Evolutionary conservation across 176 grass and related monocot genomes (phyloP).

Genomic region (Luzula sylvatica): DNA sequence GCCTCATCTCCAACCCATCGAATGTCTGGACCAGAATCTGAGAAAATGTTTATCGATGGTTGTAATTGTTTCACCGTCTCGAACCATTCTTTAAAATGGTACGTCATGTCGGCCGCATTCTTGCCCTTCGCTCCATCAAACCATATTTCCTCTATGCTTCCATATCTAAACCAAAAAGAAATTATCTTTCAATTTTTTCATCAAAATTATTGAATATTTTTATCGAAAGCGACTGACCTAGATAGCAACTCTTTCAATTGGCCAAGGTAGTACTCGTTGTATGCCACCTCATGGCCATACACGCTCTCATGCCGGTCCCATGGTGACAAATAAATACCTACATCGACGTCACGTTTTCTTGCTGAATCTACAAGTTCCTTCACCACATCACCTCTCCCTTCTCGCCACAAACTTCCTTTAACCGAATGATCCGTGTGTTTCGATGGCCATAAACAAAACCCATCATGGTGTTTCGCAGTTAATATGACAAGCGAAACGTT

Average conservation of each 20-base stretch:
- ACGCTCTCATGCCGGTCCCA: constrained; percentile 80
- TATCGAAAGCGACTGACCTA: no score
- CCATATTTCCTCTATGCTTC: constrained; percentile 80
- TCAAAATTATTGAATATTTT: no score
- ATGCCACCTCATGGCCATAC: constrained; percentile 53
- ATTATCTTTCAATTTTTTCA: no score
- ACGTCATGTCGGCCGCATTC: constrained; percentile 74
- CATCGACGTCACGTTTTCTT: constrained; percentile 23
- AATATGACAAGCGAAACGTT: constrained; percentile 69
- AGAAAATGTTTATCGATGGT: constrained; percentile 86
- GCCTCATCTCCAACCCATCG: constrained; percentile 94
- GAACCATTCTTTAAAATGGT: constrained; percentile 91
- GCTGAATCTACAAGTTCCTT: constrained; percentile 44
- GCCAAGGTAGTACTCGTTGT: constrained; percentile 84
- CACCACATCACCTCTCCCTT: constrained; percentile 55
- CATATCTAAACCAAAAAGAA: constrained; percentile 70
- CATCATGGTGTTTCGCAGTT: constrained; percentile 94
- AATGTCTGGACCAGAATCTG: constrained; percentile 72
- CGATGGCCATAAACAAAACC: constrained; percentile 97
- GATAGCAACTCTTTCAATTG: constrained; percentile 86
- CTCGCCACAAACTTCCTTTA: constrained; percentile 44
- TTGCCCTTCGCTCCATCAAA: constrained; percentile 88
- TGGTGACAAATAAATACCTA: constrained; percentile 73
- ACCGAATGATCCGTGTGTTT: constrained; percentile 66
- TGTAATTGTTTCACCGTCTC: constrained; percentile 75